Conservation (phyloP, 2,329 filamentous ascomycete species). For the Cladosporium cucumerinum region DNA sequence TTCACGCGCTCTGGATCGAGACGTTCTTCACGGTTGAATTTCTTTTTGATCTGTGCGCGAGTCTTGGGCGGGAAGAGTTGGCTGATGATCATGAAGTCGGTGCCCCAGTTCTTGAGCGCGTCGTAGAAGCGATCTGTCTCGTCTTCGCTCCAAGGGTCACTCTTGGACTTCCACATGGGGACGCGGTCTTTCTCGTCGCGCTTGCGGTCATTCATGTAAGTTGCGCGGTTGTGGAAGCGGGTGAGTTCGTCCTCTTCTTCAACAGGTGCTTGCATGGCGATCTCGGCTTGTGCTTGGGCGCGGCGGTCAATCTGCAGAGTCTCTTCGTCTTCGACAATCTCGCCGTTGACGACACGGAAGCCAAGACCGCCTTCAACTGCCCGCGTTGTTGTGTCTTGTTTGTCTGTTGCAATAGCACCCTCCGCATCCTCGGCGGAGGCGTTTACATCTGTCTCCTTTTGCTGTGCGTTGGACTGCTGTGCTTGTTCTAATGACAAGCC, state of each 20-base stretch:
- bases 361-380: conserved; percentile 18
- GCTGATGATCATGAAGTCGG: conserved; percentile 76
- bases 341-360: conserved; percentile 65
- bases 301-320: conserved; percentile 68
- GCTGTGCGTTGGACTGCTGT: conserved; percentile 9
- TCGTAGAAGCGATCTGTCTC: conserved; percentile 75
- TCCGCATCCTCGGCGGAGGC: conserved; percentile 15
- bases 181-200: conserved; percentile 47
- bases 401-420: conserved; percentile 9
- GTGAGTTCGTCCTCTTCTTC: conserved; percentile 79
- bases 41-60: conserved; percentile 72
- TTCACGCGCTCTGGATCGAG: conserved; percentile 62
- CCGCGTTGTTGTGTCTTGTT: conserved; percentile 9
- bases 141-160: conserved; percentile 66
- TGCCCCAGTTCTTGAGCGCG: conserved; percentile 72
- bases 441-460: conserved; percentile 12
- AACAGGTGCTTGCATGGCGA: conserved; percentile 50
- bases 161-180: conserved; percentile 44
- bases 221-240: conserved; percentile 64
- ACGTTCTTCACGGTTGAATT: conserved; percentile 77
- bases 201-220: conserved; percentile 62
- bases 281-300: conserved; percentile 56
- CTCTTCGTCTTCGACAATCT: conserved; percentile 67
- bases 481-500: conserved; percentile 19
- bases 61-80: conserved; percentile 71